Evolutionary conservation across 768 basidiomycete genomes (phyloP), one percentile per base, ranked within the genome.

Genomic region (Hypholoma sublateritium): DNA sequence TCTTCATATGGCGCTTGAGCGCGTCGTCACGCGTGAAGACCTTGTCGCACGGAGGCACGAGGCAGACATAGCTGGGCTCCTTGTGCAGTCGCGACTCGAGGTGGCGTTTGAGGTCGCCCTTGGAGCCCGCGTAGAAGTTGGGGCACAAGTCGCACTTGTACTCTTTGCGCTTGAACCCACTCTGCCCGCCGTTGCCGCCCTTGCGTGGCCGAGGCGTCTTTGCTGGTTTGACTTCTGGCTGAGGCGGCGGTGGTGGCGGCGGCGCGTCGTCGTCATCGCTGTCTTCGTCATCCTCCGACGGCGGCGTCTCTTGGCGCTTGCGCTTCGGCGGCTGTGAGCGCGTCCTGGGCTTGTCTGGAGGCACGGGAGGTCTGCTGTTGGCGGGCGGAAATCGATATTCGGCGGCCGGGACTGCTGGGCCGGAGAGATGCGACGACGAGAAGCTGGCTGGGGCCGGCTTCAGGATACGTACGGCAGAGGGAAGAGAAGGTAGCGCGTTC

Each of bases 71-170:
- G 28, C 56, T 57, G 1, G 56, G 56, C 12, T 37, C 14, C 42
- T 57, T 57, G 56, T 57, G 56, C 46, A 35, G 22, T 3, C 28
- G 41, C 28, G 49, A 50, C 32, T 57, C 56, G 35, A 50, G n/a
- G 37, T 57, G 56, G 6, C 56, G 48, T 49, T 57, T 57, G n/a
- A 57, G 24, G 34, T 57, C 56, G 25, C 56, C 56, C 34, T 50
- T 50, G 19, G 56, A 50, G 24, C 43, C 43, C 11, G 56, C 44
- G 48, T 44, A 44, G 17, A 57, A 50, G 32, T 50, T 45, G 9
- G 48, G 41, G 50, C 56, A 57, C 12, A 50, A 13, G 3, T 44
- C 43, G 42, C 56, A 57, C 50, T 57, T 50, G 49, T 57, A 57
- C 41, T 50, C 46, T 22, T 47, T 34, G 16, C 42, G 49, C 21